Evolutionary conservation across 2,329 filamentous ascomycete species (phyloP).

Genomic region (Neurospora sp.): DNA sequence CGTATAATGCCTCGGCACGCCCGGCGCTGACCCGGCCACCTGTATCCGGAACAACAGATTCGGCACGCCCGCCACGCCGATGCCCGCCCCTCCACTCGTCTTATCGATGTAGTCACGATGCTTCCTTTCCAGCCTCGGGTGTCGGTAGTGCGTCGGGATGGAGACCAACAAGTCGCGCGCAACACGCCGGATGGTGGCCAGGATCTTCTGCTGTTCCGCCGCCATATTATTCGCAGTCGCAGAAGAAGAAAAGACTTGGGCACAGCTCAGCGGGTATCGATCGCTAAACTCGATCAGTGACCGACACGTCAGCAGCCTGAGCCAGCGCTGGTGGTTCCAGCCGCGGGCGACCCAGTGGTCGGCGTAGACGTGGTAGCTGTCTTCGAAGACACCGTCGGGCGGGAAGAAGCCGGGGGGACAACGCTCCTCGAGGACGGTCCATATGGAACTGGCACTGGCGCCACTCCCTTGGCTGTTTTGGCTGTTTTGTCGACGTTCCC

Average conservation of each 20-base stretch:
- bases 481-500: constrained; percentile 23
- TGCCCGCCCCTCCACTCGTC: constrained; percentile 26
- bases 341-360: constrained; percentile 43
- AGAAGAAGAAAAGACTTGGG: constrained; percentile 20
- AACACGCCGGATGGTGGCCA: constrained; percentile 26
- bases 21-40: constrained; percentile 35
- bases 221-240: not conserved
- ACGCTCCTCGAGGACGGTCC: constrained; percentile 27
- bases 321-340: constrained; percentile 52
- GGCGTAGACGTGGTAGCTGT: constrained; percentile 44
- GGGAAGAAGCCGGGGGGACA: constrained; percentile 22
- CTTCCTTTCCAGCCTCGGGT: constrained; percentile 28
- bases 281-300: constrained; percentile 33
- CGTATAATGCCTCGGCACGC: constrained; percentile 31
- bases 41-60: constrained; percentile 39
- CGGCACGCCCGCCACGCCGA: constrained; percentile 38
- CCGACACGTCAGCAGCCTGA: constrained; percentile 42
- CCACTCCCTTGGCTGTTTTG: constrained; percentile 6
- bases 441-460: constrained; percentile 21
- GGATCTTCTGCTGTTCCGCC: constrained; percentile 22
- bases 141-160: constrained; percentile 40
- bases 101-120: constrained; percentile 24
- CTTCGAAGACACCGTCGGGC: constrained; percentile 35
- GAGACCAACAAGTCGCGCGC: constrained; percentile 36
- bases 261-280: constrained; percentile 29